A percentile compares a stretch with the other conserved stretches of the same genome.
phyloP scores from a whole-genome alignment of 1,284 basidiomycete species.

The Ganoderma multipileum region DNA sequence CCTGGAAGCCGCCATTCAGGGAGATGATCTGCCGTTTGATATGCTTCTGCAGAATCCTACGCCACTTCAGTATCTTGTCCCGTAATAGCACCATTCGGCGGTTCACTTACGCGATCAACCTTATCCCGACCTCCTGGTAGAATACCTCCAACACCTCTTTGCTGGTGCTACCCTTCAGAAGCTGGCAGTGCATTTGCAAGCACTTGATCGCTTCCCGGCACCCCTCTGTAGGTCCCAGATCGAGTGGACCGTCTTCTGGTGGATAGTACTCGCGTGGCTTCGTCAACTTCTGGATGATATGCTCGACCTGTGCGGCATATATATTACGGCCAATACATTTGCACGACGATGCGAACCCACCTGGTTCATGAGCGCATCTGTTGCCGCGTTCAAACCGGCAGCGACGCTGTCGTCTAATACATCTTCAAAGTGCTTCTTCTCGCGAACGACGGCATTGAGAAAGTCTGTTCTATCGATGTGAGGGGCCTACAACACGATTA shows the following conservation, averaged over 20 bases:
- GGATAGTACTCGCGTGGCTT: conserved; percentile 92
- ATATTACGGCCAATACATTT: neutral
- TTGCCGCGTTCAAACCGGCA: conserved; percentile 91
- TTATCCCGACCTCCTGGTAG: conserved; percentile 95
- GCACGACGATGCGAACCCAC: conserved; percentile 44
- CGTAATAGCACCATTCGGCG: neutral
- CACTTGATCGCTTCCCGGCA: conserved; percentile 89
- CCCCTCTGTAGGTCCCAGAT: conserved; percentile 85
- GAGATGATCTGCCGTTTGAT: conserved; percentile 97
- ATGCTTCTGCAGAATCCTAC: conserved; percentile 93
- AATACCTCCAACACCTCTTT: conserved; percentile 98
- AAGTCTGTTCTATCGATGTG: conserved; percentile 95
- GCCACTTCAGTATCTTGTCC: neutral
- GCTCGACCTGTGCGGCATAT: conserved; percentile 76
- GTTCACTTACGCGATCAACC: conserved; percentile 80
- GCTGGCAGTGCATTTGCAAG: conserved; percentile 87
- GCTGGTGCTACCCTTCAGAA: conserved; percentile 92
- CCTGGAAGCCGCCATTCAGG: conserved; percentile 90
- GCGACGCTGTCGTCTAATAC: conserved; percentile 93
- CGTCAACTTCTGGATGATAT: conserved; percentile 87
- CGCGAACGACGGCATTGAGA: conserved; percentile 90
- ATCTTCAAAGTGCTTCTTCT: conserved; percentile 97
- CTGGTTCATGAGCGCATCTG: conserved; percentile 96
- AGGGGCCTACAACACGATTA: conserved; percentile 56
- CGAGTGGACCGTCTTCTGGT: conserved; percentile 74